phyloP scores from a whole-genome alignment of 257 asterid genomes.

The Cinchona pubescens region DNA sequence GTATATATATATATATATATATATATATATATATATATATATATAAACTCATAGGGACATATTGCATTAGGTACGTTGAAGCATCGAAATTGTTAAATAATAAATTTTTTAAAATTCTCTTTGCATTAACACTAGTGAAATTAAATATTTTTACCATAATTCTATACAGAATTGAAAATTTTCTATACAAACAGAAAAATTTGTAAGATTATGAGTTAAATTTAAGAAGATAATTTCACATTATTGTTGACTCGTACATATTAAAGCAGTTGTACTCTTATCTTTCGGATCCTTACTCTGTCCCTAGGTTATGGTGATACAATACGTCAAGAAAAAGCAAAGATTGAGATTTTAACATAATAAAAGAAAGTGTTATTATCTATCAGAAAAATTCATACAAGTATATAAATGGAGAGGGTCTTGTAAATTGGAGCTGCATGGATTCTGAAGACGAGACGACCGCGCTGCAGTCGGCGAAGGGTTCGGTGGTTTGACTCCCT shows the following conservation, averaged over 20 bases:
- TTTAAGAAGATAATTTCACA: no score
- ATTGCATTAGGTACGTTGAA: conserved; percentile 5
- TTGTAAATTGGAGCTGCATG: conserved; percentile 61
- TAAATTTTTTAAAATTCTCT: no score
- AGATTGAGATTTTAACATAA: not conserved
- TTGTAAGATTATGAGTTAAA: no score
- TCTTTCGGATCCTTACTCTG: no score
- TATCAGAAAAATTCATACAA: not conserved
- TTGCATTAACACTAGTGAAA: no score
- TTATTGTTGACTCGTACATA: no score
- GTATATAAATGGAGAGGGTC: conserved; percentile 9
- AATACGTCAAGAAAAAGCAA: conserved; percentile 54
- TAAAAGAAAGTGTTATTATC: not conserved
- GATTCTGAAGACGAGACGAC: conserved; percentile 62
- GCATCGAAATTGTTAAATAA: conserved; percentile 8
- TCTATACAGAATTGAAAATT: no score
- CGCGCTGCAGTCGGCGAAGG: conserved; percentile 79
- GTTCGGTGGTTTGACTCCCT: conserved; percentile 63
- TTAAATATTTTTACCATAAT: no score
- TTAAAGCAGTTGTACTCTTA: no score
- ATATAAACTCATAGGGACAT: conserved; percentile 9
- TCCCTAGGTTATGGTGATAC: conserved; percentile 42
- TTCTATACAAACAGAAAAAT: no score
- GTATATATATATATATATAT: no score
- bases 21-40: not conserved